Percentiles rank a stretch among this genome's conserved stretches.
These are phyloP conservation scores for Tolypocladium sp. DNA, from an alignment of 2,329 filamentous ascomycete genomes.

Conservation along the genomic window DNA sequence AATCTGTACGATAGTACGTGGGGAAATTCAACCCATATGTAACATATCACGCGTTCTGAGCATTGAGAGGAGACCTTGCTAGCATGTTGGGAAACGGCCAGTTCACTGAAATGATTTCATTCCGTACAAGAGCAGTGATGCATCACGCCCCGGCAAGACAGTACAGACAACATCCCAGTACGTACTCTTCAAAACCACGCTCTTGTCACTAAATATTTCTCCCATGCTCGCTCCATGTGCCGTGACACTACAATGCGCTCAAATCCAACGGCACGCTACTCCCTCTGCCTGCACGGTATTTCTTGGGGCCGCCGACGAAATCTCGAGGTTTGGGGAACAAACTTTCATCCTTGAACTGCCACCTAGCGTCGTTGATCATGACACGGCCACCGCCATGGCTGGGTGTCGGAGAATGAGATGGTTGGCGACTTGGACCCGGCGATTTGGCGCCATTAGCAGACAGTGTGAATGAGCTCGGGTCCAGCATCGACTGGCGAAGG, in stretches of 20 bases:
- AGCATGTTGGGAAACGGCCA: not conserved
- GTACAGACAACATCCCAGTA: not conserved
- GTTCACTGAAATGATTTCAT: not conserved
- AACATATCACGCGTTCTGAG: conserved; percentile 10
- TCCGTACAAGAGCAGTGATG: not conserved
- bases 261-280: conserved; percentile 91
- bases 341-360: conserved; percentile 77
- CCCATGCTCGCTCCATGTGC: not conserved
- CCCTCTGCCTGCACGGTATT: conserved; percentile 82
- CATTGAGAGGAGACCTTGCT: not conserved
- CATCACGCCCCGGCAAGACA: not conserved
- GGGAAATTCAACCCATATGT: conserved; percentile 12
- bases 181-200: not conserved
- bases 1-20: conserved; percentile 15
- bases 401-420: conserved; percentile 18
- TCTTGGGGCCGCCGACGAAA: conserved; percentile 64
- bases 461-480: conserved; percentile 69
- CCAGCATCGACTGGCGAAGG: conserved; percentile 55
- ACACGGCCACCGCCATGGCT: conserved; percentile 29
- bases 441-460: conserved; percentile 51
- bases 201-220: not conserved
- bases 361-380: conserved; percentile 68
- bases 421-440: conserved; percentile 30
- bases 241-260: conserved; percentile 26
- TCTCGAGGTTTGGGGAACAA: conserved; percentile 78